Conservation (phyloP, 345 rosid species). For the Rhodamnia argentea region DNA sequence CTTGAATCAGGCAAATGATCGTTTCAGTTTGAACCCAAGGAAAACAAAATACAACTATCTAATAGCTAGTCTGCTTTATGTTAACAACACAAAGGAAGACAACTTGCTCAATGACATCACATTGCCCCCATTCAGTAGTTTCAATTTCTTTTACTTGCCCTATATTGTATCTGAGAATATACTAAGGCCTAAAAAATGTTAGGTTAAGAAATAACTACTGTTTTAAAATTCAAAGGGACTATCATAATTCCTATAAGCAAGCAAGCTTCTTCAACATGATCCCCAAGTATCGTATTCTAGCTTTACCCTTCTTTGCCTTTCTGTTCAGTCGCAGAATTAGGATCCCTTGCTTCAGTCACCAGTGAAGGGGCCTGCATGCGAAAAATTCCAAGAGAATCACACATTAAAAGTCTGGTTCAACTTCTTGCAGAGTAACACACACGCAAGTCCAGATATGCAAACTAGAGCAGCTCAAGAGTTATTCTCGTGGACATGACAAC, state of each 20-base stretch:
- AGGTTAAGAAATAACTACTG: not conserved
- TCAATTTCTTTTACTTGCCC: not conserved
- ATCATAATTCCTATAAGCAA: not conserved
- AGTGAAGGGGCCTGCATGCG: slow-evolving; percentile 27
- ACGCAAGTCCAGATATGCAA: not conserved
- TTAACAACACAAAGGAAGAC: not conserved
- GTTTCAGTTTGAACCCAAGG: not conserved
- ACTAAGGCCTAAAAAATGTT: not conserved
- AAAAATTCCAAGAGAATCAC: not conserved
- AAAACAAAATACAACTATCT: not conserved
- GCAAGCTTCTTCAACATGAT: not conserved
- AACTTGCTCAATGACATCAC: not conserved
- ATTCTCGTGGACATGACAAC: not conserved
- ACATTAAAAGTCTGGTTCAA: not conserved
- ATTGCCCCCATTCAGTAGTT: not conserved
- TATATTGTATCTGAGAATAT: not conserved
- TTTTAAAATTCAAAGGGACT: not conserved
- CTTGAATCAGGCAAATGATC: not conserved
- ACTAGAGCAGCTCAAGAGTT: not conserved
- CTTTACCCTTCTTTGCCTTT: slow-evolving; percentile 64
- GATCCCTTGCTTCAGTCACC: slow-evolving; percentile 22
- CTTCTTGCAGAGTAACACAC: not conserved
- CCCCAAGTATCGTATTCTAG: not conserved
- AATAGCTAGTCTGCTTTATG: not conserved
- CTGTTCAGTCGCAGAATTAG: slow-evolving; percentile 20